phyloP scores from a whole-genome alignment of 257 asterid genomes.

The Anisodus tanguticus region DNA sequence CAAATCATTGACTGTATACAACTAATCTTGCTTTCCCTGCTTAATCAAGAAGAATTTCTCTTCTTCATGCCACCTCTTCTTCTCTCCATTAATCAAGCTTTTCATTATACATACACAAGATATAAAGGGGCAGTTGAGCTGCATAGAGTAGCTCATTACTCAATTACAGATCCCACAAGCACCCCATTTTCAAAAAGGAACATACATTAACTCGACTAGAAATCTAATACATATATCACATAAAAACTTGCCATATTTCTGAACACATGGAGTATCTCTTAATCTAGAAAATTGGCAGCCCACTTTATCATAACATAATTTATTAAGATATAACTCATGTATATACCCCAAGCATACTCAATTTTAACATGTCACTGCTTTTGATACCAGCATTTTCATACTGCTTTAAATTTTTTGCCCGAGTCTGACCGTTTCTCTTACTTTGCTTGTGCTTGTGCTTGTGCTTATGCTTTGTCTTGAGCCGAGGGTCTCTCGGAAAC shows the following conservation, averaged over 20 bases:
- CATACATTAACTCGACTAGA: background rate
- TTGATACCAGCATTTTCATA: no score
- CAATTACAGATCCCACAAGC: constrained; percentile 1
- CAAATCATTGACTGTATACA: constrained; percentile 16
- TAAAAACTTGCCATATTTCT: background rate
- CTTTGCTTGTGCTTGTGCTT: no score
- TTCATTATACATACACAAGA: constrained; percentile 13
- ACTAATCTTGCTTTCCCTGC: constrained; percentile 6
- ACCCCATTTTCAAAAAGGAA: background rate
- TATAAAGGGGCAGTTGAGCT: background rate
- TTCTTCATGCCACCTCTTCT: background rate
- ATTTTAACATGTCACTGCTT: background rate
- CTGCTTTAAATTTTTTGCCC: no score
- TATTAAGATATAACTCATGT: background rate
- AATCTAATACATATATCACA: constrained; percentile 5
- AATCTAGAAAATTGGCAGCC: background rate
- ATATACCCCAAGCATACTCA: constrained; percentile 10
- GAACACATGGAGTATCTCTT: background rate
- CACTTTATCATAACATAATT: background rate
- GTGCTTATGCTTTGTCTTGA: no score
- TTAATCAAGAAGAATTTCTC: constrained; percentile 17
- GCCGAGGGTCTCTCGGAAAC: no score
- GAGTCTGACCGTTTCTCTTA: no score
- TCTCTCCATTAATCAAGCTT: constrained; percentile 11
- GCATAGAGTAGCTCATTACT: background rate